Base-by-base conservation (phyloP, 371 early-diverging fungal genomes). In the Mortierella sp. region DNA sequence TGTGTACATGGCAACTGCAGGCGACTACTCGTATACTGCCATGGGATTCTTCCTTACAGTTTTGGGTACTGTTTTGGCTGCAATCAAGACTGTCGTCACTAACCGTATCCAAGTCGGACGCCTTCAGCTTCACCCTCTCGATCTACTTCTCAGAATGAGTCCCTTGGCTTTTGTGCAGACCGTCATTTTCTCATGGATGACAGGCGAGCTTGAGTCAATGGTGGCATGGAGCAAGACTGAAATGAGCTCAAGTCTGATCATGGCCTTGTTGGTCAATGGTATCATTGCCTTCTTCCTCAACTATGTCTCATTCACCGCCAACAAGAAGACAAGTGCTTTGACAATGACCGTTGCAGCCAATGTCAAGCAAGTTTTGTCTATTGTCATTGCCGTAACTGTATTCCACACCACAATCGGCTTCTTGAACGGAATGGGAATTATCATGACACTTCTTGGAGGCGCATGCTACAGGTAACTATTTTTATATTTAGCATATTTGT, bases 271-370 rank as follows among this genome's bases (percentile, higher is more conserved):
- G 8, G 68, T 91, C 58, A 96, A 97, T 68, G 95, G 95, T 28
- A 70, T 89, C 15, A 86, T 96, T 64, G 97, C 97, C 2, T 96
- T 97, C 83, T 87, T 86, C 70, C 85, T 96, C 68, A 95, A 96
- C 84, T 85, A 90, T 32, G 92, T 92, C 42, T 91, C 92, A 54
- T 96, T 96, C 71, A 92, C 92, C 0, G 95, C 96, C 34, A 95
- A 93, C 84, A 92, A 92, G 78, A 91, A 92, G 76, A 94, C 95
- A 22, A 88, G 92, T 49, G 93, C 96, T 6, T 83, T 96, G 64
- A 94, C 93, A 26, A 95, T 96, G 93, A 93, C 95, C 0, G 96
- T 96, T 10, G 95, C 96, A 87, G 92, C 93, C 61, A 95, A 96
- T 77, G 93, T 95, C 45, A 95, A 96, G 84, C 95, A 95, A 65